phyloP scores from a whole-genome alignment of 2,329 filamentous ascomycete species.

The Ophiostoma ips region DNA sequence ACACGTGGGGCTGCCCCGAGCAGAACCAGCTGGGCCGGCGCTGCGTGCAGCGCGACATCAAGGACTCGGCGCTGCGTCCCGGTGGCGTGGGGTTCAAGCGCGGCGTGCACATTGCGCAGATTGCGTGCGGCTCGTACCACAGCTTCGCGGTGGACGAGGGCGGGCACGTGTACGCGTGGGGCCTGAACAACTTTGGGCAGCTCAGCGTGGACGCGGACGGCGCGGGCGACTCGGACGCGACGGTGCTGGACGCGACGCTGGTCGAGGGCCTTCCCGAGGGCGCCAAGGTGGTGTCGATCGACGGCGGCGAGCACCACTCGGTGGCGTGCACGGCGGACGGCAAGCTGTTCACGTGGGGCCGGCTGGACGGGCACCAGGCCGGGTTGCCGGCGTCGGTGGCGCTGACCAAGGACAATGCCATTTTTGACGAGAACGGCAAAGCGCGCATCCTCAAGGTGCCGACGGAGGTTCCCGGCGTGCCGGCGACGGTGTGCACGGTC shows the following conservation, averaged over 20 bases:
- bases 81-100: conserved; percentile 21
- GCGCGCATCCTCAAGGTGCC: conserved; percentile 62
- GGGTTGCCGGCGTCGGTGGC: conserved; percentile 40
- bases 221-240: conserved; percentile 54
- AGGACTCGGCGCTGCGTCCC: conserved; percentile 21
- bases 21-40: conserved; percentile 50
- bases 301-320: conserved; percentile 61
- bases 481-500: conserved; percentile 39
- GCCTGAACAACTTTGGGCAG: conserved; percentile 76
- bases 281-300: conserved; percentile 51
- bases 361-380: conserved; percentile 38
- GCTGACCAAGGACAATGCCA: conserved; percentile 42
- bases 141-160: conserved; percentile 63
- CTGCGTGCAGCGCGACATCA: conserved; percentile 40
- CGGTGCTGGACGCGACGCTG: conserved; percentile 56
- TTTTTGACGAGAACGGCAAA: conserved; percentile 49
- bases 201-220: conserved; percentile 46
- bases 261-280: conserved; percentile 47
- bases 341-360: conserved; percentile 46
- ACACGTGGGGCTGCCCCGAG: conserved; percentile 59
- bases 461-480: conserved; percentile 41
- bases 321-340: conserved; percentile 44
- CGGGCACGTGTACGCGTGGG: conserved; percentile 67
- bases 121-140: conserved; percentile 62
- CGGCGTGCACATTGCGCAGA: conserved; percentile 50